Percentiles rank a stretch among this genome's conserved stretches.
Evolutionary conservation across 768 basidiomycete species (phyloP).

Genomic region (Lentinus brumalis): DNA sequence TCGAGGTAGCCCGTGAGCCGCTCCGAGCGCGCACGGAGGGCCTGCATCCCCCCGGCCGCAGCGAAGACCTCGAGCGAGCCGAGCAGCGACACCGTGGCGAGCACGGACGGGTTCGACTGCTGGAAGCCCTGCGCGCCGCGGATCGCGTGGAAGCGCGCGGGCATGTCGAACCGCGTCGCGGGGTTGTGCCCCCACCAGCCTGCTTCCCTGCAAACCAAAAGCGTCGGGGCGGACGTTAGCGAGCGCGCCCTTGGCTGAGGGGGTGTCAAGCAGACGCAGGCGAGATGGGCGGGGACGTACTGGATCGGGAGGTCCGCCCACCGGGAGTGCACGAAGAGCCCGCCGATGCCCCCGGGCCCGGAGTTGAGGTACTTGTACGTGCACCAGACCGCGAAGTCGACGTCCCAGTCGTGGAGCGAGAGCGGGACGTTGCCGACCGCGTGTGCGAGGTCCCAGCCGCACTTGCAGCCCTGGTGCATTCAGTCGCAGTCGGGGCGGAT

Average conservation of each 20-base stretch:
- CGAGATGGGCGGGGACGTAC: slow-evolving; percentile 10
- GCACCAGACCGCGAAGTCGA: slow-evolving; percentile 99
- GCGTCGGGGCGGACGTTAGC: neutral
- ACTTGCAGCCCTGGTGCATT: slow-evolving; percentile 79
- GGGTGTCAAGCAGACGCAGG: slow-evolving; percentile 1
- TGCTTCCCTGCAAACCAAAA: slow-evolving; percentile 57
- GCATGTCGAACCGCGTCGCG: slow-evolving; percentile 89
- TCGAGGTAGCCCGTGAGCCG: slow-evolving; percentile 75
- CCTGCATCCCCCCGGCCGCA: slow-evolving; percentile 71
- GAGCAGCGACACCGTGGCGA: slow-evolving; percentile 77
- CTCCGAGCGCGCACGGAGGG: slow-evolving; percentile 69
- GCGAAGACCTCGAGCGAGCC: slow-evolving; percentile 84
- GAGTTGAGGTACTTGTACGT: slow-evolving; percentile 98
- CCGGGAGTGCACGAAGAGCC: slow-evolving; percentile 84
- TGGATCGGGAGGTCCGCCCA: slow-evolving; percentile 73
- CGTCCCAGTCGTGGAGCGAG: slow-evolving; percentile 87
- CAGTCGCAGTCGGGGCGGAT: neutral
- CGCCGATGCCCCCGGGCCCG: slow-evolving; percentile 96
- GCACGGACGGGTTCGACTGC: slow-evolving; percentile 90
- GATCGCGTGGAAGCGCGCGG: slow-evolving; percentile 77
- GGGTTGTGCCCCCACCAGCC: slow-evolving; percentile 99
- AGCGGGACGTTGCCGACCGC: slow-evolving; percentile 92
- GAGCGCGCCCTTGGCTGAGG: neutral
- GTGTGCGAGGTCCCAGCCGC: slow-evolving; percentile 97
- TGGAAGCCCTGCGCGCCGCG: slow-evolving; percentile 94